Evolutionary conservation across 805 yeast genomes (phyloP).

Genomic region (Candida cerambycidarum): DNA sequence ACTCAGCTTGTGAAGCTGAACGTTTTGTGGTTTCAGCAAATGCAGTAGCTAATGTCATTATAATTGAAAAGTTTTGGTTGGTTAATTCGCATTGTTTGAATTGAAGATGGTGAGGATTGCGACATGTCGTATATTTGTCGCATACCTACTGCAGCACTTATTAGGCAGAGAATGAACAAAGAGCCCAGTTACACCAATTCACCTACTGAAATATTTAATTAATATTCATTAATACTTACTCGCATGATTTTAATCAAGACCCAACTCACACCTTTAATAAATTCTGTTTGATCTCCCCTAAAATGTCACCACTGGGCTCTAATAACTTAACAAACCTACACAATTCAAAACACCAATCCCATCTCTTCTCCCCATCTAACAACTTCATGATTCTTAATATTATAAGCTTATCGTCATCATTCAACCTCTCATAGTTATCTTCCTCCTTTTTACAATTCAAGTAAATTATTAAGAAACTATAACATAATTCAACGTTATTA

Average conservation of each 20-base stretch:
- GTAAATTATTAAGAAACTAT: constrained; percentile 53
- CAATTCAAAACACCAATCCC: constrained; percentile 56
- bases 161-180: too few relatives aligned
- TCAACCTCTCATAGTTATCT: constrained; percentile 24
- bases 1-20: constrained; percentile 58
- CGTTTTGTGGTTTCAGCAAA: constrained; percentile 80
- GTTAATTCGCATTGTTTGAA: constrained; percentile 11
- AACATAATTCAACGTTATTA: constrained; percentile 43
- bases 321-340: constrained; percentile 53
- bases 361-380: constrained; percentile 39
- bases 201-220: too few relatives aligned
- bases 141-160: background rate
- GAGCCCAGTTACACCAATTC: too few relatives aligned
- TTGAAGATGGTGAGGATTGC: background rate
- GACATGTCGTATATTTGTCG: background rate
- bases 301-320: constrained; percentile 40
- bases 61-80: constrained; percentile 23
- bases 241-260: too few relatives aligned
- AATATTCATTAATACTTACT: too few relatives aligned
- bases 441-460: constrained; percentile 47
- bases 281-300: constrained; percentile 15
- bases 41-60: constrained; percentile 71
- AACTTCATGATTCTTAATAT: constrained; percentile 45
- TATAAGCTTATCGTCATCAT: constrained; percentile 37
- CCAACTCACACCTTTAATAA: background rate